Conservation (phyloP, 805 yeast genomes). For the Metschnikowia dekortorum region DNA sequence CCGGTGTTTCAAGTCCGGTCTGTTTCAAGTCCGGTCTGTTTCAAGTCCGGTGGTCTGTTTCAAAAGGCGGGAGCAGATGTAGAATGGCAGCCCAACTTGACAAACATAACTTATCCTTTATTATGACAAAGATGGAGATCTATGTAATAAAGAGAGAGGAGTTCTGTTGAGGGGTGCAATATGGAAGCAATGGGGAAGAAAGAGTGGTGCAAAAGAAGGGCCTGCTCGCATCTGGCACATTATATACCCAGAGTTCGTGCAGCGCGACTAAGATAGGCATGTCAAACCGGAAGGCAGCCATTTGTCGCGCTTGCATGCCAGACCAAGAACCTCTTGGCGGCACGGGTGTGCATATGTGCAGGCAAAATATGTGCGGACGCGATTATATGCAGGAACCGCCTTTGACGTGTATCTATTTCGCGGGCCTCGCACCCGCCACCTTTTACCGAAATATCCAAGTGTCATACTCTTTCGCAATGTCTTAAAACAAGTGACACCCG, state of each 20-base stretch:
- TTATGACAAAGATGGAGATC: conserved; percentile 4
- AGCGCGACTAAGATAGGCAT: conserved; percentile 1
- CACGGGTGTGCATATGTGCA: neutral
- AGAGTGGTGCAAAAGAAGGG: neutral
- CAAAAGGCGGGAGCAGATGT: conserved; percentile 18
- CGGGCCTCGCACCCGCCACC: no score
- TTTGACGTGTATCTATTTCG: no score
- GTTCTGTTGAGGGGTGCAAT: neutral
- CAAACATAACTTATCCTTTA: conserved; percentile 17
- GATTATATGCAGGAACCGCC: no score
- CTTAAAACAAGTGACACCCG: no score
- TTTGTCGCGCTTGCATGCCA: neutral
- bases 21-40: no score
- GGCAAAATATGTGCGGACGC: neutral
- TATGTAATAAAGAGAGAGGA: neutral
- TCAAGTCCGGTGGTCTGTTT: neutral
- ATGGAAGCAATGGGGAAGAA: no score
- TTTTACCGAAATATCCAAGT: no score
- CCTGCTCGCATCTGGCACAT: neutral
- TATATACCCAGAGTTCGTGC: neutral
- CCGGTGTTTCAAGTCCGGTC: no score
- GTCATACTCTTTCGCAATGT: no score
- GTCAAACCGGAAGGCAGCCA: neutral
- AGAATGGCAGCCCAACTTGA: conserved; percentile 20
- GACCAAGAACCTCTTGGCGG: neutral